Evolutionary conservation across 129 eudicot genomes (phyloP).

Genomic region (Pulicaria dysenterica): DNA sequence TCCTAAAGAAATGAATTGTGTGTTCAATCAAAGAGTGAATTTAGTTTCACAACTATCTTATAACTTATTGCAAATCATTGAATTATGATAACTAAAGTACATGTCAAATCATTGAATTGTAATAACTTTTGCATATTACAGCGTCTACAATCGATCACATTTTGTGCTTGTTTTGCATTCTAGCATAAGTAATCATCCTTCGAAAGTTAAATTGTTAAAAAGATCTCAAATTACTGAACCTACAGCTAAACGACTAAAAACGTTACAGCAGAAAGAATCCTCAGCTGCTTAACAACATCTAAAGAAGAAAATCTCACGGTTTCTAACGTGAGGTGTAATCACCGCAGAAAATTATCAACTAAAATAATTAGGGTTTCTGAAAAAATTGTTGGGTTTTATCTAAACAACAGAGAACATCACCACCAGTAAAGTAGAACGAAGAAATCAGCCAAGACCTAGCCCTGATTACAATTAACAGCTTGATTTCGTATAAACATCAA

Average conservation of each 20-base stretch:
- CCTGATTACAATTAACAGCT: slow-evolving; percentile 1
- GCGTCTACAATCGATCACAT: too few species aligned
- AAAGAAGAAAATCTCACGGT: not conserved
- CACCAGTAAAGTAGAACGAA: slow-evolving; percentile 3
- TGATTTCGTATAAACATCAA: not conserved
- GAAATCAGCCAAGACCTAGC: not conserved
- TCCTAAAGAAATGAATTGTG: not conserved
- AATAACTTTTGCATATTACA: too few species aligned
- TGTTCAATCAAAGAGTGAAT: not conserved
- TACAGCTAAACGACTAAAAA: not conserved
- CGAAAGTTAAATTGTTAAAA: not conserved
- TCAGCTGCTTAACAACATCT: slow-evolving; percentile 13
- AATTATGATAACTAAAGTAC: not conserved
- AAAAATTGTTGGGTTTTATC: not conserved
- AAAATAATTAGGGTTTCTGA: slow-evolving; percentile 21
- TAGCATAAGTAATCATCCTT: not conserved
- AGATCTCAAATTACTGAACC: not conserved
- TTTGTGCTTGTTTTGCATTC: not conserved
- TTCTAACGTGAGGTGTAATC: not conserved
- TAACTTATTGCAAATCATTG: not conserved
- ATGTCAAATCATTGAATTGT: not conserved
- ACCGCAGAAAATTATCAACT: not conserved
- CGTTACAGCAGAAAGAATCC: slow-evolving; percentile 4
- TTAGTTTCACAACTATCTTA: not conserved
- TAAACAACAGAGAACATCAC: not conserved